Percentiles rank a stretch among this genome's conserved stretches.
Evolutionary conservation across 306 rosid genomes (phyloP).

Genomic region (Acmispon strigosus): DNA sequence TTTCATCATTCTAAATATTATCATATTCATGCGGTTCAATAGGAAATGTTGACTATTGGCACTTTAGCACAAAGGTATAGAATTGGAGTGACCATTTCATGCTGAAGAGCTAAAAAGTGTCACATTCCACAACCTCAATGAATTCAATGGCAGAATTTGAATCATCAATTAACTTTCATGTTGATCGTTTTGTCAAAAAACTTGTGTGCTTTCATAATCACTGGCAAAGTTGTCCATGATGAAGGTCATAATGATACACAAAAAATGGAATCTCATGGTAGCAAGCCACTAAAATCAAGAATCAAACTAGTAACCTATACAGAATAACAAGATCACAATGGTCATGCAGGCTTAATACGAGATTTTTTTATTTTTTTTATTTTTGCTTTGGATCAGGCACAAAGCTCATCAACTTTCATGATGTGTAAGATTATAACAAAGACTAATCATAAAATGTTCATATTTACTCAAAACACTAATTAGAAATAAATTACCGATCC

Average conservation of each 20-base stretch:
- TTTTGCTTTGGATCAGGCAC: constrained; percentile 16
- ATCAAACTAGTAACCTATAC: constrained; percentile 3
- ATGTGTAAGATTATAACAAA: constrained; percentile 6
- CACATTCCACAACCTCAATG: constrained; percentile 2
- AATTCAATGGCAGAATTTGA: constrained; percentile 11
- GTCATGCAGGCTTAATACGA: background rate
- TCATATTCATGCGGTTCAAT: background rate
- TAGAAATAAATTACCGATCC: constrained; percentile 62
- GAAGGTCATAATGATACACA: background rate
- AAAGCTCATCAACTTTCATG: constrained; percentile 8
- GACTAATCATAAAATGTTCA: constrained; percentile 1
- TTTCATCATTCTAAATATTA: constrained; percentile 2
- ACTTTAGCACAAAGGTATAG: too few species aligned
- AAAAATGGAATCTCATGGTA: background rate
- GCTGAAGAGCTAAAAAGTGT: background rate
- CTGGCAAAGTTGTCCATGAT: background rate
- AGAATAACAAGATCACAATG: background rate
- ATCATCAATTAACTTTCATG: background rate
- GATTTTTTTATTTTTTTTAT: constrained; percentile 12
- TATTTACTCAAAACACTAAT: background rate
- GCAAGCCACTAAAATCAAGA: constrained; percentile 12
- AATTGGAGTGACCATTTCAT: constrained; percentile 8
- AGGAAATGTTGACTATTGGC: background rate
- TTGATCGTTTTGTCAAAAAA: background rate
- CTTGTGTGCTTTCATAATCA: background rate